These are phyloP conservation scores for Colletotrichum chlorophyti DNA, from an alignment of 2,329 filamentous ascomycete genomes.

Conservation along the genomic window DNA sequence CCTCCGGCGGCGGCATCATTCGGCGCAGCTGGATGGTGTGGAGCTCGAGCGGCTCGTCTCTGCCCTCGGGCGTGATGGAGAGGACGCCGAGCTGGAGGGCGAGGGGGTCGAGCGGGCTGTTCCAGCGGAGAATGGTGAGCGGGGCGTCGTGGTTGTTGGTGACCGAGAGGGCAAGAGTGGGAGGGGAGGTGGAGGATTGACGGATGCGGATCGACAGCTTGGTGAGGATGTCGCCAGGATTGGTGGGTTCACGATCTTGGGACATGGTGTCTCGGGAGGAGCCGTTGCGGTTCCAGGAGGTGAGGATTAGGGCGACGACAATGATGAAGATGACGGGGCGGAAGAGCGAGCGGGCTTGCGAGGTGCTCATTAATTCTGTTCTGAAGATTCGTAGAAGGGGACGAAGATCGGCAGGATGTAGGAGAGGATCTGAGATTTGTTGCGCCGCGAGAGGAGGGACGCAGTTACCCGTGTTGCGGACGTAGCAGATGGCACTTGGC, in stretches of 20 bases:
- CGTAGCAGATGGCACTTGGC: not conserved
- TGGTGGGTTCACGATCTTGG: conserved; percentile 2
- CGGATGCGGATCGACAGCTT: conserved; percentile 41
- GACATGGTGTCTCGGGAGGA: conserved; percentile 16
- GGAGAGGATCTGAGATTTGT: not conserved
- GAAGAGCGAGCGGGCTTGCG: not conserved
- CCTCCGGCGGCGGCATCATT: conserved; percentile 47
- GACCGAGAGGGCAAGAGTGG: conserved; percentile 44
- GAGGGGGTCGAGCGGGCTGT: conserved; percentile 52
- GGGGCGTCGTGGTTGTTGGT: conserved; percentile 46
- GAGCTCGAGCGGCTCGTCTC: conserved; percentile 42
- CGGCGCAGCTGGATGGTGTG: conserved; percentile 45
- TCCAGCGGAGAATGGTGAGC: conserved; percentile 50
- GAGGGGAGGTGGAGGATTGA: conserved; percentile 43
- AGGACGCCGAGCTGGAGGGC: conserved; percentile 50
- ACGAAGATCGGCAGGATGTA: not conserved
- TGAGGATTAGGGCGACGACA: conserved; percentile 5
- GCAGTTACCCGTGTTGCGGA: not conserved
- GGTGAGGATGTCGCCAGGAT: conserved; percentile 21
- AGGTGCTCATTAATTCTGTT: conserved; percentile 3
- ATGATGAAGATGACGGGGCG: conserved; percentile 13
- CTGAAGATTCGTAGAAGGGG: not conserved
- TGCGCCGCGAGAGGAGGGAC: not conserved
- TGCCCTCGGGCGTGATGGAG: conserved; percentile 43
- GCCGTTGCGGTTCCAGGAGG: conserved; percentile 3